Evolutionary conservation across 192 early-diverging fungal species (phyloP), one percentile per base, ranked within the genome.

Genomic region (Fimicolochytrium jonesii): DNA sequence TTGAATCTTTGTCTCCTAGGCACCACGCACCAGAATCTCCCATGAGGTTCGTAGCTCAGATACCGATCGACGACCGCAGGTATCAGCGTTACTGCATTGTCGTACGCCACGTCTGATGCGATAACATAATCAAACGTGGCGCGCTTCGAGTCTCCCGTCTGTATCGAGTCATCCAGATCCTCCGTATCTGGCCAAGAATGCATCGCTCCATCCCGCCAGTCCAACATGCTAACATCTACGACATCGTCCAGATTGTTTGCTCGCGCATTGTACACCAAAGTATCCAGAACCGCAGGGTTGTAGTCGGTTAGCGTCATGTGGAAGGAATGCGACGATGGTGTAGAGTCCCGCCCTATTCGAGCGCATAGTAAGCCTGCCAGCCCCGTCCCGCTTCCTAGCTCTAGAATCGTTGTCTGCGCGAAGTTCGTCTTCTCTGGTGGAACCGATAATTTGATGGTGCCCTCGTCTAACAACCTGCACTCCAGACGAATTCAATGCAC

Each of bases 381-480:
- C 6, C 70, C 70, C 20, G 70, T 72, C 4, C 70, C 70, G 55
- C 46, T 53, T 29, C 70, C 70, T 25, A 72, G 60, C 48, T 72
- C 70, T 15, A 72, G 54, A 0, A 72, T 44, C 20, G 29, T 28
- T 62, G 61, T 29, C 25, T 4, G 5, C 23, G 22, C 10, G 44
- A 30, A 36, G 32, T 33, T 41, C n/a, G n/a, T n/a, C n/a, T n/a
- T n/a, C n/a, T n/a, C n/a, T n/a, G n/a, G n/a, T n/a, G n/a, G n/a
- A n/a, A n/a, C n/a, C n/a, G n/a, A n/a, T 4, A 61, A 20, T 34
- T 53, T 35, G 13, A 68, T 22, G n/a, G 26, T 34, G 1, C 37
- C 51, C 25, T 53, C 39, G 55, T 68, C 67, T 5, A 68, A 25
- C 44, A 59, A 28, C 28, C 56, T 57, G 39, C 45, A 7, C 45